A percentile compares a stretch with the other conserved stretches of the same genome.
Conservation (phyloP, 306 rosid species). For the Inga oerstediana region DNA sequence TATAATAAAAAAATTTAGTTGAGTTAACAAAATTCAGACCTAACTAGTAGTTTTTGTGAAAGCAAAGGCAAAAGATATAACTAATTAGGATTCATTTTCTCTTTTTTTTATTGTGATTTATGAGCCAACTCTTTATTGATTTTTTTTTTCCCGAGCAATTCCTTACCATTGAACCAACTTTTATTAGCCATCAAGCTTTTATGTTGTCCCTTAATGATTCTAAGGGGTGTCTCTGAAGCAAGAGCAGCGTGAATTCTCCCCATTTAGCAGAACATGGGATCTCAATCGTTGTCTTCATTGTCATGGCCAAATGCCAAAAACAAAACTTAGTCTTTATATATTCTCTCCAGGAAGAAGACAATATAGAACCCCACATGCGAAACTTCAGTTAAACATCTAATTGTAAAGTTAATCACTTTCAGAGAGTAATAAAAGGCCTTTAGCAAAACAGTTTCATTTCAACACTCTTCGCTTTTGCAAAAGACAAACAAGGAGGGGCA, state of each 20-base stretch:
- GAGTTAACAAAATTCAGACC: too few relatives aligned
- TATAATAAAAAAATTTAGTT: too few relatives aligned
- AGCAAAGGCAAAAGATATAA: too few relatives aligned
- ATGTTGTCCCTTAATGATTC: background rate
- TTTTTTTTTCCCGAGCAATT: too few relatives aligned
- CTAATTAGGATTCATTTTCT: too few relatives aligned
- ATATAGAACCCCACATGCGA: background rate
- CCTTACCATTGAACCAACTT: too few relatives aligned
- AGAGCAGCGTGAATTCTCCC: background rate
- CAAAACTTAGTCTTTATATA: background rate
- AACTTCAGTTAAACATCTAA: background rate
- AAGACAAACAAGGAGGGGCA: constrained; percentile 29
- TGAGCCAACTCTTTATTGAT: too few relatives aligned
- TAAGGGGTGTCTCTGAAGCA: background rate
- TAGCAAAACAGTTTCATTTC: background rate
- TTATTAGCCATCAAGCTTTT: background rate
- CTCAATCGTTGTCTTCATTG: background rate
- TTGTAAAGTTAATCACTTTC: constrained; percentile 10
- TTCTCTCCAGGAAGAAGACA: constrained; percentile 18
- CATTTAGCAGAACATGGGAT: background rate
- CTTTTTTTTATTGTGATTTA: too few relatives aligned
- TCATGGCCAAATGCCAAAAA: background rate
- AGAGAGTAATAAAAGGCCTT: constrained; percentile 17
- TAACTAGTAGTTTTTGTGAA: too few relatives aligned
- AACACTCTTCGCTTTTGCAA: constrained; percentile 23